phyloP scores from a whole-genome alignment of 768 basidiomycete genomes.

The Mycena indigotica region DNA sequence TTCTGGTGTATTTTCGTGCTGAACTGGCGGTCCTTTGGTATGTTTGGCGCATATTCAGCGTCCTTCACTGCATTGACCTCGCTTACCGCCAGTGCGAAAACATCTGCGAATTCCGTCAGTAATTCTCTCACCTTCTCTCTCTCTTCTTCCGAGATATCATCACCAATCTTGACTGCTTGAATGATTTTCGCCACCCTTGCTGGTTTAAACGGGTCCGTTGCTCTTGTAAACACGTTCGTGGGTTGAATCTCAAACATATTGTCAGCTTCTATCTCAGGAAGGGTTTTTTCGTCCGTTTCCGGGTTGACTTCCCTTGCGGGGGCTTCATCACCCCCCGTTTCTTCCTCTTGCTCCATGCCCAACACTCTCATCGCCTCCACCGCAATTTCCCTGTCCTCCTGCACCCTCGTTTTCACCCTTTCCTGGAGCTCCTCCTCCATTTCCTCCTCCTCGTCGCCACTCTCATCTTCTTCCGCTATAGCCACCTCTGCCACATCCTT shows the following conservation, averaged over 20 bases:
- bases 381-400: constrained; percentile 27
- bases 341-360: constrained; percentile 33
- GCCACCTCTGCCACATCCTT: background rate
- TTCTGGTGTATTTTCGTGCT: constrained; percentile 32
- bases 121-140: constrained; percentile 22
- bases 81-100: constrained; percentile 39
- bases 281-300: constrained; percentile 16
- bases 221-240: background rate
- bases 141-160: constrained; percentile 33
- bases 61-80: constrained; percentile 37
- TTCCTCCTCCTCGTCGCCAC: no score
- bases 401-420: constrained; percentile 25
- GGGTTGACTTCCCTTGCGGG: constrained; percentile 21
- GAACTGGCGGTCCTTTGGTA: constrained; percentile 31
- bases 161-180: background rate
- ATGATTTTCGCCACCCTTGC: background rate
- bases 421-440: background rate
- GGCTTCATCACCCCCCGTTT: constrained; percentile 26
- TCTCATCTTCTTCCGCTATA: no score
- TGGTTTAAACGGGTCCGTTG: background rate
- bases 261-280: background rate
- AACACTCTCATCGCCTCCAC: no score
- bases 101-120: constrained; percentile 36
- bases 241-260: constrained; percentile 21
- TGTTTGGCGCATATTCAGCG: constrained; percentile 31